Evolutionary conservation across 306 rosid genomes (phyloP).

Genomic region (Datisca glomerata): DNA sequence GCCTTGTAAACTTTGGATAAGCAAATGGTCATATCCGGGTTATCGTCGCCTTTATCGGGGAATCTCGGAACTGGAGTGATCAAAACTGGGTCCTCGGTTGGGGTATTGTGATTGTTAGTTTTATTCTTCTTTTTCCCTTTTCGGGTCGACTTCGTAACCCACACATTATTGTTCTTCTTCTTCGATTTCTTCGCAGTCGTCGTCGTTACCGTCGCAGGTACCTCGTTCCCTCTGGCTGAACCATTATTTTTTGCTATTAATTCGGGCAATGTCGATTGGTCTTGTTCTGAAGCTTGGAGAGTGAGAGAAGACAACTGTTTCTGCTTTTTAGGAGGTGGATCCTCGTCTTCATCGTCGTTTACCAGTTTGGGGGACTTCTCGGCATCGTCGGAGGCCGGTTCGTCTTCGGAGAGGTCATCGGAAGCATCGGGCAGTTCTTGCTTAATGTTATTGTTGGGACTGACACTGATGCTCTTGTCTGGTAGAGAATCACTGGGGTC

Average conservation of each 20-base stretch:
- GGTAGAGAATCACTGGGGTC: constrained; percentile 24
- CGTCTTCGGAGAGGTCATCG: constrained; percentile 54
- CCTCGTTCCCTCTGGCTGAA: constrained; percentile 3
- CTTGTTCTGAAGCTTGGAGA: constrained; percentile 17
- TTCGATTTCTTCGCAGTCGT: constrained; percentile 62
- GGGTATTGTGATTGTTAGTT: constrained; percentile 29
- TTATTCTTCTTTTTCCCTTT: constrained; percentile 88
- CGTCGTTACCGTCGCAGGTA: constrained; percentile 13
- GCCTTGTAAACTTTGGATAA: constrained; percentile 91
- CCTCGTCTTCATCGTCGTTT: constrained; percentile 57
- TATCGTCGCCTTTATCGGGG: constrained; percentile 80
- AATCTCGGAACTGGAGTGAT: constrained; percentile 78
- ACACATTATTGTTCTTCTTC: constrained; percentile 84
- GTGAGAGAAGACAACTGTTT: constrained; percentile 66
- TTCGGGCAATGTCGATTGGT: constrained; percentile 17
- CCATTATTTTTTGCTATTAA: constrained; percentile 15
- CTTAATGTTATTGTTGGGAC: constrained; percentile 34
- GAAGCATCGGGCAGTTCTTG: constrained; percentile 48
- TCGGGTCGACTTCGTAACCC: constrained; percentile 79
- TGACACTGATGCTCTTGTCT: constrained; percentile 14
- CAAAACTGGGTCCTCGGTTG: constrained; percentile 57
- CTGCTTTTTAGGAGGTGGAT: constrained; percentile 75
- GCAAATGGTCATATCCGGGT: constrained; percentile 56
- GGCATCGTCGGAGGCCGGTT: constrained; percentile 36
- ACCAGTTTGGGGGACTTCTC: constrained; percentile 28